phyloP scores from a whole-genome alignment of 129 eudicot genomes.

The Artemisia tridentata region DNA sequence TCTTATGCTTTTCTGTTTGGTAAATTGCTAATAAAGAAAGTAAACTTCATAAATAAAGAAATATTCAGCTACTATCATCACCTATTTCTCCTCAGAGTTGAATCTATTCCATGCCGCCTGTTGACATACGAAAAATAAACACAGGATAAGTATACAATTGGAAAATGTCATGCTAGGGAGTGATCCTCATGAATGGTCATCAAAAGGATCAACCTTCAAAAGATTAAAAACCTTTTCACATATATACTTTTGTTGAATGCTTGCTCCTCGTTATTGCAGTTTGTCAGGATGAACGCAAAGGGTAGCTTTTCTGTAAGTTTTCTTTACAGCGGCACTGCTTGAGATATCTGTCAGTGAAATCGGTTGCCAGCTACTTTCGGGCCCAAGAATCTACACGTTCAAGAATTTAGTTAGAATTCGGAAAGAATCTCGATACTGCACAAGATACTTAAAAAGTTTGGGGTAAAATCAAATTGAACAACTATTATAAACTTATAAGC shows the following conservation, averaged over 20 bases:
- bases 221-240: conserved; percentile 99
- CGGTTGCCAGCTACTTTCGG: conserved; percentile 92
- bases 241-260: conserved; percentile 83
- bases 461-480: neutral
- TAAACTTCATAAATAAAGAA: conserved; percentile 1
- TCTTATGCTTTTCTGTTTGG: neutral
- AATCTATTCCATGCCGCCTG: conserved; percentile 96
- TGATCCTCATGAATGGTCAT: neutral
- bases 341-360: conserved; percentile 68
- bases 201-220: conserved; percentile 58
- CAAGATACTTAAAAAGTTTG: neutral
- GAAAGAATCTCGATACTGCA: neutral
- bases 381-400: conserved; percentile 78
- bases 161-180: neutral
- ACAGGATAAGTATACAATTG: neutral
- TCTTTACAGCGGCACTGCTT: conserved; percentile 78
- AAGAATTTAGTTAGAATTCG: conserved; percentile 7
- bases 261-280: conserved; percentile 92
- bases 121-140: neutral
- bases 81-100: conserved; percentile 72
- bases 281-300: conserved; percentile 97
- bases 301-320: conserved; percentile 93
- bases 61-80: neutral
- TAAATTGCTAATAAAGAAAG: conserved; percentile 16
- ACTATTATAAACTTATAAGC: too few relatives aligned